phyloP scores from a whole-genome alignment of 2,329 filamentous ascomycete genomes.

The Aureobasidium sp. region DNA sequence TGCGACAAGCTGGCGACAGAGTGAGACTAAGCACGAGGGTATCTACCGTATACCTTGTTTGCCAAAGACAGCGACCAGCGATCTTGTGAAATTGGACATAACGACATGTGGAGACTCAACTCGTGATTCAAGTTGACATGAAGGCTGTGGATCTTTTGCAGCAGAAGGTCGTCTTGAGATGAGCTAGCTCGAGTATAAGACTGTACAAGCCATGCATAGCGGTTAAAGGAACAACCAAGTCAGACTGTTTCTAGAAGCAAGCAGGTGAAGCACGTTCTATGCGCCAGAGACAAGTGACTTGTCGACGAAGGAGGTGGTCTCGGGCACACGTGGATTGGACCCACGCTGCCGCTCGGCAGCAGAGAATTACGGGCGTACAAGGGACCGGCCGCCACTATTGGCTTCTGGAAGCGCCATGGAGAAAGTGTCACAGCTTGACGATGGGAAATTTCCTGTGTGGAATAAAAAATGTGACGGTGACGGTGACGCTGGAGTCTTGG shows the following conservation, averaged over 20 bases:
- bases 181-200: neutral
- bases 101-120: neutral
- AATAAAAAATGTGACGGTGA: neutral
- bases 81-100: neutral
- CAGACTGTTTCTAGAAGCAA: conserved; percentile 2
- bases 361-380: conserved; percentile 1
- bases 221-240: neutral
- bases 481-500: neutral
- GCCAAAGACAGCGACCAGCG: neutral
- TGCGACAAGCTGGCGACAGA: neutral
- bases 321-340: neutral
- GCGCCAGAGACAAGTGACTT: neutral
- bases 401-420: conserved; percentile 10
- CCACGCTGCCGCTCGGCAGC: neutral
- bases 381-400: conserved; percentile 7
- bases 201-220: neutral
- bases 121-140: neutral
- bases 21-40: neutral
- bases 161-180: neutral
- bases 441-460: neutral
- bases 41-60: neutral
- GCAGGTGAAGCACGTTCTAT: neutral
- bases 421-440: conserved; percentile 1
- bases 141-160: neutral
- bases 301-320: neutral